Conservation (phyloP, 2,329 filamentous ascomycete species). For the Blastomyces emzantsi region DNA sequence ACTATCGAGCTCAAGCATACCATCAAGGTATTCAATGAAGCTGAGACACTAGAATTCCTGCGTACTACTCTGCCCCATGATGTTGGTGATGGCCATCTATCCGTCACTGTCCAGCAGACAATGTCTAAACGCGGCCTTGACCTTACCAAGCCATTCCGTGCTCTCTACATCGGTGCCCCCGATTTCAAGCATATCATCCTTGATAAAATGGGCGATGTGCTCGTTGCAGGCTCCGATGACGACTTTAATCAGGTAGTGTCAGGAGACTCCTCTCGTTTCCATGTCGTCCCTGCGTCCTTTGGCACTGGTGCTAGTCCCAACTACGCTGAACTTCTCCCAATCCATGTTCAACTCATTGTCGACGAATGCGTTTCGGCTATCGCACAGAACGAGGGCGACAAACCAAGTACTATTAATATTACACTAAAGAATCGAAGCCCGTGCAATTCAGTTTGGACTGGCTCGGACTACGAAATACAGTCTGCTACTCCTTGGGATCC, state of each 20-base stretch:
- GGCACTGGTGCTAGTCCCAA: slow-evolving; percentile 38
- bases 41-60: slow-evolving; percentile 22
- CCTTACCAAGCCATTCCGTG: slow-evolving; percentile 36
- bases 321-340: slow-evolving; percentile 41
- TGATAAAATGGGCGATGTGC: slow-evolving; percentile 41
- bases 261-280: slow-evolving; percentile 37
- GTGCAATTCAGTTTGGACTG: slow-evolving; percentile 32
- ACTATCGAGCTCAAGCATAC: slow-evolving; percentile 36
- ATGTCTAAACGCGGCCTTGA: slow-evolving; percentile 34
- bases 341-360: slow-evolving; percentile 40
- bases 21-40: slow-evolving; percentile 29
- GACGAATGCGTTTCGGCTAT: slow-evolving; percentile 37
- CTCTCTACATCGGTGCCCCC: slow-evolving; percentile 36
- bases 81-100: slow-evolving; percentile 27
- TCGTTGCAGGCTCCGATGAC: slow-evolving; percentile 34
- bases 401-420: slow-evolving; percentile 28
- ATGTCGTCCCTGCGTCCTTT: slow-evolving; percentile 42
- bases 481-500: slow-evolving; percentile 34
- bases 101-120: slow-evolving; percentile 36
- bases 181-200: slow-evolving; percentile 35
- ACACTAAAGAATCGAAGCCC: slow-evolving; percentile 32
- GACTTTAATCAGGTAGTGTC: slow-evolving; percentile 27
- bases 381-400: slow-evolving; percentile 20
- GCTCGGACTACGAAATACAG: slow-evolving; percentile 30
- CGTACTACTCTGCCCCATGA: slow-evolving; percentile 22